phyloP scores from a whole-genome alignment of 163 green algal species.

The Chloromonas sp. region DNA sequence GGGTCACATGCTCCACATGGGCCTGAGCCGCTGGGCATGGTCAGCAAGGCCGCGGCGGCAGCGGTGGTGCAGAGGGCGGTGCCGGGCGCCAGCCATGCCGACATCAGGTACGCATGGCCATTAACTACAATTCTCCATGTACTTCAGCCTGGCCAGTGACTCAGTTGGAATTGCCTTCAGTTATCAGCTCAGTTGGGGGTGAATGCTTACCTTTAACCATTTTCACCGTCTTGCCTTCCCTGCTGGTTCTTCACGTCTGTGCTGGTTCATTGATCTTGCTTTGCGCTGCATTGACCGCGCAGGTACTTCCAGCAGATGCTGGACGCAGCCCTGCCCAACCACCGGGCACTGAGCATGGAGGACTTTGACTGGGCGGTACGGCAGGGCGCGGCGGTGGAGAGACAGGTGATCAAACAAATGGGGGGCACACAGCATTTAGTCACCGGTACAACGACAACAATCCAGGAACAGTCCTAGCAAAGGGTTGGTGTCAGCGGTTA shows the following conservation, averaged over 20 bases:
- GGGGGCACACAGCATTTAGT: background rate
- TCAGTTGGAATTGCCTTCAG: too few relatives aligned
- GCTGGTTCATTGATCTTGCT: background rate
- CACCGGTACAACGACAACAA: too few relatives aligned
- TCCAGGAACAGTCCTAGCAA: too few relatives aligned
- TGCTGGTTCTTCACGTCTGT: too few relatives aligned
- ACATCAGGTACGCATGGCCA: slow-evolving; percentile 1
- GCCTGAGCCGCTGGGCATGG: background rate
- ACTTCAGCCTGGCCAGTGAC: too few relatives aligned
- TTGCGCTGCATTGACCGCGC: background rate
- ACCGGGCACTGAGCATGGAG: slow-evolving; percentile 7
- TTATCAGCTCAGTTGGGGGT: too few relatives aligned
- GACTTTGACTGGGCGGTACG: background rate
- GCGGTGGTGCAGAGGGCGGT: slow-evolving; percentile 13
- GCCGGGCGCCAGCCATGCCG: slow-evolving; percentile 5
- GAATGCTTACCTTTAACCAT: too few relatives aligned
- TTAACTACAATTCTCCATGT: too few relatives aligned
- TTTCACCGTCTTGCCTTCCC: too few relatives aligned
- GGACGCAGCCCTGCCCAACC: slow-evolving; percentile 10
- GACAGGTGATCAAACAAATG: background rate
- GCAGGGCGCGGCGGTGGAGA: slow-evolving; percentile 3
- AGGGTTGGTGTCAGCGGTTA: too few relatives aligned
- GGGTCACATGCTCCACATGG: background rate
- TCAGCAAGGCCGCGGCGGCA: background rate
- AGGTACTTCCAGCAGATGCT: slow-evolving; percentile 13